A percentile compares a stretch with the other conserved stretches of the same genome.
Conservation (phyloP, 2,329 filamentous ascomycete genomes). For the Fusarium nanum region DNA sequence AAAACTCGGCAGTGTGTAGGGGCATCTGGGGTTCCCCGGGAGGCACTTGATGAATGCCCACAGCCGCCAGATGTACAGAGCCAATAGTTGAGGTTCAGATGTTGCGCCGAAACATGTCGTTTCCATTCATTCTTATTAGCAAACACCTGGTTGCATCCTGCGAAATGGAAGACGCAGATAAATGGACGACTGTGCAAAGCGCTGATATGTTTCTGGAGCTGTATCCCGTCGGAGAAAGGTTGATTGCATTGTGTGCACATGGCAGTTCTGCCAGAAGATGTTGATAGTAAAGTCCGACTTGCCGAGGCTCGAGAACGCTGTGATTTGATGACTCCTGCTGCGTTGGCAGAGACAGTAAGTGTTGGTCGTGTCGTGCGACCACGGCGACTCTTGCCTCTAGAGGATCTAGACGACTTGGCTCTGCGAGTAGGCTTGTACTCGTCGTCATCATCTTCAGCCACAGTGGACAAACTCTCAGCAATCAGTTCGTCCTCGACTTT, state of each 20-base stretch:
- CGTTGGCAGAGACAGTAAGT: neutral
- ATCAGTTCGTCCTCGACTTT: conserved; percentile 1
- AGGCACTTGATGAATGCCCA: conserved; percentile 49
- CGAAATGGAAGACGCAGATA: conserved; percentile 81
- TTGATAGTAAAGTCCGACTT: conserved; percentile 22
- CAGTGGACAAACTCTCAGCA: neutral
- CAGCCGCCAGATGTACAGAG: conserved; percentile 76
- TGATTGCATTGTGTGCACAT: conserved; percentile 37
- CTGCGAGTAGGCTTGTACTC: conserved; percentile 14
- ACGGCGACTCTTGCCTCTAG: conserved; percentile 24
- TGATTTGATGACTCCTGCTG: conserved; percentile 23
- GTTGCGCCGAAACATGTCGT: conserved; percentile 83
- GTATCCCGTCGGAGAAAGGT: conserved; percentile 58
- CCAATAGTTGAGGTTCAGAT: conserved; percentile 80
- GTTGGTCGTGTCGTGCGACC: conserved; percentile 22
- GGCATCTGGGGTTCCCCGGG: conserved; percentile 22
- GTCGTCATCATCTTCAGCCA: neutral
- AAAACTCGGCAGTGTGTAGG: conserved; percentile 73
- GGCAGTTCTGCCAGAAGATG: neutral
- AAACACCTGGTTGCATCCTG: conserved; percentile 80
- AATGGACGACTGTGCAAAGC: conserved; percentile 71
- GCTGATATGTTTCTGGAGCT: conserved; percentile 63
- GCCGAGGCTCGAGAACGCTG: neutral
- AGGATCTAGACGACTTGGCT: conserved; percentile 1
- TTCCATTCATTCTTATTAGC: conserved; percentile 95